These are phyloP conservation scores for Oryza rufipogon DNA, from an alignment of 176 grass and related monocot genomes.

Conservation along the genomic window DNA sequence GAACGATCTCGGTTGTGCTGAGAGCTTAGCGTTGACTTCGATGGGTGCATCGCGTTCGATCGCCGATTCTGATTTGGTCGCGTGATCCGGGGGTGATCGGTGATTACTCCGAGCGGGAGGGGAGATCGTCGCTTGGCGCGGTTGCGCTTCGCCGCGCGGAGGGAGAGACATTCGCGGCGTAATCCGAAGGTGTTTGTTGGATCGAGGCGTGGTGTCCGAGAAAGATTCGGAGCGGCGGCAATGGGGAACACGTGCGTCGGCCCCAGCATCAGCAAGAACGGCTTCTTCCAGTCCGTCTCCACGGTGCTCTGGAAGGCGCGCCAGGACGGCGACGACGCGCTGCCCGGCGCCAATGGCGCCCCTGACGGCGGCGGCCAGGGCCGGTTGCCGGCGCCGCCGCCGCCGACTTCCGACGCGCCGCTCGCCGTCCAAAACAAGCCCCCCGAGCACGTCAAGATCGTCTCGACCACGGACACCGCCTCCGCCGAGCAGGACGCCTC, in stretches of 20 bases:
- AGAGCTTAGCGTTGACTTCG: constrained; percentile 36
- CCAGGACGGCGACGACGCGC: constrained; percentile 45
- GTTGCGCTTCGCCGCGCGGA: too few relatives aligned
- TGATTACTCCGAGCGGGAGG: background rate
- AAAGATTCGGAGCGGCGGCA: background rate
- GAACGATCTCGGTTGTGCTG: background rate
- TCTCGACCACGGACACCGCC: background rate
- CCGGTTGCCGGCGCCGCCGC: background rate
- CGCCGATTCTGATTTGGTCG: background rate
- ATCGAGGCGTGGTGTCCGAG: constrained; percentile 18
- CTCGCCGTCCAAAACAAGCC: constrained; percentile 54
- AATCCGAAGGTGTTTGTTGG: constrained; percentile 14
- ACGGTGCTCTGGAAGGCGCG: constrained; percentile 67
- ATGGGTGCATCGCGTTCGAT: background rate
- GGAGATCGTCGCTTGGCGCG: background rate
- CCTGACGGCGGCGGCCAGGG: background rate
- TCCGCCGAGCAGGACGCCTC: background rate
- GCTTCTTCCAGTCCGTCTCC: constrained; percentile 86
- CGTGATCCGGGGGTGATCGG: background rate
- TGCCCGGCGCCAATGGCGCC: constrained; percentile 51
- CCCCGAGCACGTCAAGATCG: constrained; percentile 66
- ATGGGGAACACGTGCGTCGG: constrained; percentile 95
- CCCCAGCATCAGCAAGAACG: constrained; percentile 66
- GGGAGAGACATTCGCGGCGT: background rate
- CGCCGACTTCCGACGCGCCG: background rate